These are phyloP conservation scores for Exophiala lecanii-corni DNA, from an alignment of 2,329 filamentous ascomycete species.

Conservation along the genomic window DNA sequence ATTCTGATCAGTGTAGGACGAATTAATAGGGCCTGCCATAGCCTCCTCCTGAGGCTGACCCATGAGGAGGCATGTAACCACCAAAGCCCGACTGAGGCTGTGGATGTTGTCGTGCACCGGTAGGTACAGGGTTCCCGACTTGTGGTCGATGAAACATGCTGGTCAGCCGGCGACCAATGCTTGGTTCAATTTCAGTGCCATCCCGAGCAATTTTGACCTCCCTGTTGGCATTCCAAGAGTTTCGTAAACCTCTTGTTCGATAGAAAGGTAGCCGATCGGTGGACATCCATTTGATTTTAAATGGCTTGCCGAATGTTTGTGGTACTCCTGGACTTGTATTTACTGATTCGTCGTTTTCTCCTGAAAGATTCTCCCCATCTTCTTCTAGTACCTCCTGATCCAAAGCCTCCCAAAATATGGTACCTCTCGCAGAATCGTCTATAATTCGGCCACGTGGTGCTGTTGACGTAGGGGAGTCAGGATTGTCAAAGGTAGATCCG, in stretches of 20 bases:
- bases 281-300: slow-evolving; percentile 85
- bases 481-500: slow-evolving; percentile 73
- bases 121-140: slow-evolving; percentile 9
- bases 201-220: slow-evolving; percentile 96
- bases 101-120: slow-evolving; percentile 8
- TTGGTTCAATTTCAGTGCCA: slow-evolving; percentile 86
- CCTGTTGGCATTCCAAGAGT: slow-evolving; percentile 91
- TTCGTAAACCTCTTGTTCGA: slow-evolving; percentile 77
- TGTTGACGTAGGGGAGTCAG: slow-evolving; percentile 71
- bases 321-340: slow-evolving; percentile 14
- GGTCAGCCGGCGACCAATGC: slow-evolving; percentile 69
- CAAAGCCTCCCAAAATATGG: slow-evolving; percentile 93
- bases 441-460: slow-evolving; percentile 83
- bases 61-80: slow-evolving; percentile 15
- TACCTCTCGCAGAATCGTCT: slow-evolving; percentile 87
- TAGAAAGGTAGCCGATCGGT: slow-evolving; percentile 82
- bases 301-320: slow-evolving; percentile 84
- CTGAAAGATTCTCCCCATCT: slow-evolving; percentile 19
- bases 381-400: slow-evolving; percentile 34
- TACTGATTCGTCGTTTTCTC: slow-evolving; percentile 19
- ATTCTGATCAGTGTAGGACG: no score
- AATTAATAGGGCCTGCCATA: slow-evolving; percentile 16
- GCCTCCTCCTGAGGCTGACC: slow-evolving; percentile 12
- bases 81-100: slow-evolving; percentile 10
- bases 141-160: slow-evolving; percentile 58